Base-by-base conservation (phyloP, 106 monocot genomes). In the Dioscorea alata region DNA sequence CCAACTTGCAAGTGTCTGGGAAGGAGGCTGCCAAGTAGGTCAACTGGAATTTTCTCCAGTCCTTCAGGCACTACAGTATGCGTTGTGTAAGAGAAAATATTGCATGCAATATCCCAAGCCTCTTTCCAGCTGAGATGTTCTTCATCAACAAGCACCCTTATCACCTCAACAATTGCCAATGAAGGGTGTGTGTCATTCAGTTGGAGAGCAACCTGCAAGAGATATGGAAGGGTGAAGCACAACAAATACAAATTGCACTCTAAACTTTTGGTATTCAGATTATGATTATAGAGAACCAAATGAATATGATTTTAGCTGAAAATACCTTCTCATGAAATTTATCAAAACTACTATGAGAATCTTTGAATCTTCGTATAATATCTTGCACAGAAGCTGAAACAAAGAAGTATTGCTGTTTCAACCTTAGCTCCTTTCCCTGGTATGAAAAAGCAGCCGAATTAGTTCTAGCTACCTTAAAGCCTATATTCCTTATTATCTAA, bases 401-500 rank as follows among this genome's bases (percentile, higher is more conserved):
- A 52, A 80, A 80, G 51, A 80, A 74, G 14, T 80, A 80, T 50
- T 74, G 74, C 70, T 80, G 80, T 70, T 80, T 80, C 70, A 80
- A 70, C 69, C 80, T 60, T n/a, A 80, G 50, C 50, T 80, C 80
- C 69, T 79, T 79, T 49, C 79, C 79, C 79, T 79, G 19, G 19
- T 19, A 19, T 4, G 15, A 19, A 18, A 54, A 54, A 18, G 13
- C 19, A 5, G 54, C 9, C 1, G 54, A 1, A 54, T 18, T 8
- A 18, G 54, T 54, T 18, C 17, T 54, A 54, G 54, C 54, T 18
- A 19, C 42, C 42, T 42, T 42, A 42, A 42, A 42, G 42, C 42
- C 5, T 5, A 42, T 42, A 42, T 42, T 42, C 42, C 42, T 42
- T 42, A 10, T 42, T 42, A 42, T 42, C 42, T 42, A 42, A 42